These are phyloP conservation scores for Achaetomium macrosporum DNA, from an alignment of 2,329 filamentous ascomycete genomes.

Conservation along the genomic window DNA sequence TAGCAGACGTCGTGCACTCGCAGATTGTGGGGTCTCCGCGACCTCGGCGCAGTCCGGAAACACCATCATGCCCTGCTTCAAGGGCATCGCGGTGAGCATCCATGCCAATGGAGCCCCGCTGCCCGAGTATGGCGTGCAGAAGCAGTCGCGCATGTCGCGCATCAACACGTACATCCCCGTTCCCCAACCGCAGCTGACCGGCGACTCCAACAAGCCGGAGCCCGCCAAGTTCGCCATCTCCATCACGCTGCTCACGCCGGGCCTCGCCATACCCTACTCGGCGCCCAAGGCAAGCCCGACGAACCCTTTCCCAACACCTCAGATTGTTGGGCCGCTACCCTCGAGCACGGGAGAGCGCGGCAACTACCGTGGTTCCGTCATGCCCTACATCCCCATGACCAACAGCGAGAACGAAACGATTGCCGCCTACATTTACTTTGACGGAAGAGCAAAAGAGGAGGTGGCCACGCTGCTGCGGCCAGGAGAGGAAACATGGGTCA, in stretches of 20 bases:
- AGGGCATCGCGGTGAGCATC: conserved; percentile 97
- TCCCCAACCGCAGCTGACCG: conserved; percentile 73
- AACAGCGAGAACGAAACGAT: conserved; percentile 94
- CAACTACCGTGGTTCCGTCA: conserved; percentile 52
- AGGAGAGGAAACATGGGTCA: conserved; percentile 98
- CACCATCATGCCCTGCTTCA: conserved; percentile 82
- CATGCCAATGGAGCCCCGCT: conserved; percentile 77
- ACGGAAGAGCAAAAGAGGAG: conserved; percentile 90
- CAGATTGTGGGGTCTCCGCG: conserved; percentile 6
- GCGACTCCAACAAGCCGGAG: conserved; percentile 70
- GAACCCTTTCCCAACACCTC: conserved; percentile 74
- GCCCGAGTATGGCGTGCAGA: conserved; percentile 89
- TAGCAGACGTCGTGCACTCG: conserved; percentile 6
- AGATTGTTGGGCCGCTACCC: conserved; percentile 69
- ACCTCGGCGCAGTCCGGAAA: conserved; percentile 16
- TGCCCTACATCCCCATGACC: conserved; percentile 87
- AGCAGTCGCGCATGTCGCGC: conserved; percentile 81
- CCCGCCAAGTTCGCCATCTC: conserved; percentile 97
- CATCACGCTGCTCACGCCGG: conserved; percentile 87
- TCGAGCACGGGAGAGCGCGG: conserved; percentile 44
- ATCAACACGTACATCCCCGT: conserved; percentile 98
- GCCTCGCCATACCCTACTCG: conserved; percentile 86
- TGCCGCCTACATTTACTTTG: conserved; percentile 98
- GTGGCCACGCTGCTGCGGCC: conserved; percentile 88
- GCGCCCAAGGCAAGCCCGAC: conserved; percentile 71